A percentile compares a stretch with the other conserved stretches of the same genome.
phyloP scores from a whole-genome alignment of 768 basidiomycete species.

The Gloeostereum incarnatum region DNA sequence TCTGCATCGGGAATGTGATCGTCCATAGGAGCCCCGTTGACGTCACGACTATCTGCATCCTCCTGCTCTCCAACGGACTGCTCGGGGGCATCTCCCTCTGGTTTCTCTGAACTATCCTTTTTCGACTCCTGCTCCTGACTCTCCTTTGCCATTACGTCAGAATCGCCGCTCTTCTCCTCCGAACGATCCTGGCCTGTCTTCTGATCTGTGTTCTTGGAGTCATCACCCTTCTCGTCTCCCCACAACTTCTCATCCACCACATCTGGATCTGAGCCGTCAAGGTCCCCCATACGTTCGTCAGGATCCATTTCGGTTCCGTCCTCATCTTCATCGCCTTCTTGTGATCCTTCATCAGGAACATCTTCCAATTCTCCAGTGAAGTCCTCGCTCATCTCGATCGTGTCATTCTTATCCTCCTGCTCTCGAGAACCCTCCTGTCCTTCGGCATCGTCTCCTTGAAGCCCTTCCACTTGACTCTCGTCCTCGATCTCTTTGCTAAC shows the following conservation, averaged over 20 bases:
- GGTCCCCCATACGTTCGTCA: constrained; percentile 77
- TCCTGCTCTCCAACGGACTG: constrained; percentile 12
- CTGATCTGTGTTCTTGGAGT: constrained; percentile 39
- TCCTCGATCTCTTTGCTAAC: constrained; percentile 94
- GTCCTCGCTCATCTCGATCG: constrained; percentile 88
- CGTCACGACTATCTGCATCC: constrained; percentile 28
- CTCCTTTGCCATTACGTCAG: constrained; percentile 80
- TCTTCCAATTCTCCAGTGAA: constrained; percentile 84
- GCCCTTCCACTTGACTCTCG: constrained; percentile 92
- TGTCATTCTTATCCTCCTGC: constrained; percentile 54
- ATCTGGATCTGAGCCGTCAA: constrained; percentile 76
- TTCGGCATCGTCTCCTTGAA: constrained; percentile 56
- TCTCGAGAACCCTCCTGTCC: constrained; percentile 32
- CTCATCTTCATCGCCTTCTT: constrained; percentile 34
- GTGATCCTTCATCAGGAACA: constrained; percentile 55
- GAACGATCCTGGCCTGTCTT: constrained; percentile 57
- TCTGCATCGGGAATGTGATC: constrained; percentile 72
- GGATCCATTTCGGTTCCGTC: constrained; percentile 45
- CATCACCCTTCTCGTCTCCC: constrained; percentile 70
- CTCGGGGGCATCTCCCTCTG: constrained; percentile 16
- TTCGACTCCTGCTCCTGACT: constrained; percentile 30
- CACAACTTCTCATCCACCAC: constrained; percentile 95
- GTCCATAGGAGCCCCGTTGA: constrained; percentile 62
- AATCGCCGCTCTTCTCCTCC: constrained; percentile 32
- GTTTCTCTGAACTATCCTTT: constrained; percentile 18